Conservation (phyloP, 2,329 filamentous ascomycete species). For the Diaporthe sp. region DNA sequence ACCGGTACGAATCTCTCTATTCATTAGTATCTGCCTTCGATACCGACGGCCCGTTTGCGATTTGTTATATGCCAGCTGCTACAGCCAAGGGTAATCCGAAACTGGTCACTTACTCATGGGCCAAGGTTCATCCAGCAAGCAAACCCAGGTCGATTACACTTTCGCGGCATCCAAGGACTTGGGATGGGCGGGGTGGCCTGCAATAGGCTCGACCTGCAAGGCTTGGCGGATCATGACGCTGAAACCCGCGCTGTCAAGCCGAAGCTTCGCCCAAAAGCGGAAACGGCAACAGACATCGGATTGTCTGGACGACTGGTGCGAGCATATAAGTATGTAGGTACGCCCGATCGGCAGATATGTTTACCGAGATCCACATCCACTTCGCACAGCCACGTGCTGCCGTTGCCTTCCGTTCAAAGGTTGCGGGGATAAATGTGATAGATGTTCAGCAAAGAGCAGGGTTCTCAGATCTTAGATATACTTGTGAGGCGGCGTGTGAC, state of each 20-base stretch:
- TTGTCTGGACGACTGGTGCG: not conserved
- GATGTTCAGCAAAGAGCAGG: not conserved
- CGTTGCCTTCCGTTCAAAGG: not conserved
- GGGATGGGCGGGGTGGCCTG: slow-evolving; percentile 25
- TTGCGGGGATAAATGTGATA: not conserved
- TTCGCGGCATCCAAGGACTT: slow-evolving; percentile 22
- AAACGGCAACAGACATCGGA: not conserved
- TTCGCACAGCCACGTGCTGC: slow-evolving; percentile 24
- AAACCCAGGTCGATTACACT: not conserved
- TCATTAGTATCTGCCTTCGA: not conserved
- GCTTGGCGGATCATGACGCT: slow-evolving; percentile 16
- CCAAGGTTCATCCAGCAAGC: slow-evolving; percentile 22
- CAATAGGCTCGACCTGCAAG: slow-evolving; percentile 5
- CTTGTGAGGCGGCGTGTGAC: not conserved
- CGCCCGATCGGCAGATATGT: slow-evolving; percentile 21
- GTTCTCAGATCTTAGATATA: not conserved
- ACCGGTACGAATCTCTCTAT: too few species aligned
- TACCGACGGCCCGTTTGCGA: slow-evolving; percentile 25
- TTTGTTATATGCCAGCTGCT: not conserved
- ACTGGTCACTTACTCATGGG: slow-evolving; percentile 10
- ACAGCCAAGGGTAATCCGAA: slow-evolving; percentile 25
- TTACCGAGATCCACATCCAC: slow-evolving; percentile 9
- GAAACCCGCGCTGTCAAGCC: slow-evolving; percentile 14
- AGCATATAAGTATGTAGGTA: not conserved
- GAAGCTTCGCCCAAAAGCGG: slow-evolving; percentile 11